Evolutionary conservation across 805 yeast species (phyloP), one percentile per base, ranked within the genome.

Genomic region (Lachancea quebecensis): DNA sequence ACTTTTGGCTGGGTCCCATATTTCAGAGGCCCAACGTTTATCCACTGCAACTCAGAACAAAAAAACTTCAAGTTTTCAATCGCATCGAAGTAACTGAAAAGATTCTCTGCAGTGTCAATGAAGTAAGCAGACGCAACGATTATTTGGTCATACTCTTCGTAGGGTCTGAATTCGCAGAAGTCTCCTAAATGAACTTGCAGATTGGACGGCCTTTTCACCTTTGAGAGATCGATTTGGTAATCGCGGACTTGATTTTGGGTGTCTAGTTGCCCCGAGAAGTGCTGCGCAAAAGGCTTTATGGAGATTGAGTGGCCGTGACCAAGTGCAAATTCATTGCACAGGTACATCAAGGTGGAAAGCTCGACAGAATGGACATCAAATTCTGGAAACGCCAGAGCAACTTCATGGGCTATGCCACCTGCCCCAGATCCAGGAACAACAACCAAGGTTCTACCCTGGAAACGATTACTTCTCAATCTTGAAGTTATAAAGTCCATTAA

Each of bases 81-180:
- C 1, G 82, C 65, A 44, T 82, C 83, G 44, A 91, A 63, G 62
- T 90, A 90, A 35, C 79, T 82, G 50, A 91, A 70, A 40, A 87
- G 59, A 57, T 90, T 86, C 55, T 87, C 95, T 0, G 97, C 97
- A 0, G 98, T 91, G 64, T 91, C 98, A 25, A 91, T 71, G 65
- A 91, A 90, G 58, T 84, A 91, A 4, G 82, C 83, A 0, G 85
- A 73, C 3, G 81, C 76, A 1, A 85, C 69, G 4, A 82, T 73
- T 16, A 83, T 65, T 45, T 73, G 73, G 2, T 75, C 73, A 37
- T 68, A 67, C 0, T 57, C 54, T 9, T 49, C 44, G 3, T 62
- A 52, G 2, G 62, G 55, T 1, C 64, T 59, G 53, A 83, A 79
- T 41, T 70, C 67, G 38, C 78, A 69, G 58, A 91, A 88, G 62